phyloP scores from a whole-genome alignment of 495 filamentous ascomycete species.

The Chaetomium tenue region DNA sequence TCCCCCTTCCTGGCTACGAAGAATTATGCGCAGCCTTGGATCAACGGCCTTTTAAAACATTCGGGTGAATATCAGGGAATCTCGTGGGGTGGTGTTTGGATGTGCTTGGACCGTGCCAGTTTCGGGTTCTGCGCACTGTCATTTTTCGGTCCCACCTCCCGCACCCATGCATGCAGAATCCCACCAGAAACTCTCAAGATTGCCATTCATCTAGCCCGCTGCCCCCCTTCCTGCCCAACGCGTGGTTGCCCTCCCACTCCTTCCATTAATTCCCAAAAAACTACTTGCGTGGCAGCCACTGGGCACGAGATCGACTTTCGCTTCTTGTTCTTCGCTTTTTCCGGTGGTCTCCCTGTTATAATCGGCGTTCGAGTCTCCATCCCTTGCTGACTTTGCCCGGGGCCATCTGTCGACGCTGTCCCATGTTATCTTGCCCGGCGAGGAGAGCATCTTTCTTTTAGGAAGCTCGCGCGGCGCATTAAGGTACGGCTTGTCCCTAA shows the following conservation, averaged over 20 bases:
- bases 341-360: slow-evolving; percentile 20
- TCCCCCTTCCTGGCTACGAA: background rate
- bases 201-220: slow-evolving; percentile 31
- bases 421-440: background rate
- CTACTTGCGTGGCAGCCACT: slow-evolving; percentile 17
- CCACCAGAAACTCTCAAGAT: slow-evolving; percentile 28
- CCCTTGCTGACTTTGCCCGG: slow-evolving; percentile 29
- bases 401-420: slow-evolving; percentile 8
- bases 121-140: slow-evolving; percentile 5
- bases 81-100: background rate
- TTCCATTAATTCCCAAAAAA: slow-evolving; percentile 16
- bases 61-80: background rate
- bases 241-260: slow-evolving; percentile 19
- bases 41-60: background rate
- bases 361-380: slow-evolving; percentile 22
- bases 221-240: slow-evolving; percentile 18
- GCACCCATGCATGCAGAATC: slow-evolving; percentile 18
- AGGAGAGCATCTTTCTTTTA: slow-evolving; percentile 6
- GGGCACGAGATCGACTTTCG: slow-evolving; percentile 26
- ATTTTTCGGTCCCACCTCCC: slow-evolving; percentile 22
- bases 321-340: slow-evolving; percentile 32
- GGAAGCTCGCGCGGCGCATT: slow-evolving; percentile 1
- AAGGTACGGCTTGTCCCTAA: slow-evolving; percentile 9
- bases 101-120: background rate
- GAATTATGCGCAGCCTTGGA: background rate